A percentile compares a stretch with the other conserved stretches of the same genome.
Evolutionary conservation across 2,329 filamentous ascomycete genomes (phyloP).

Genomic region (Paramyrothecium sp.): DNA sequence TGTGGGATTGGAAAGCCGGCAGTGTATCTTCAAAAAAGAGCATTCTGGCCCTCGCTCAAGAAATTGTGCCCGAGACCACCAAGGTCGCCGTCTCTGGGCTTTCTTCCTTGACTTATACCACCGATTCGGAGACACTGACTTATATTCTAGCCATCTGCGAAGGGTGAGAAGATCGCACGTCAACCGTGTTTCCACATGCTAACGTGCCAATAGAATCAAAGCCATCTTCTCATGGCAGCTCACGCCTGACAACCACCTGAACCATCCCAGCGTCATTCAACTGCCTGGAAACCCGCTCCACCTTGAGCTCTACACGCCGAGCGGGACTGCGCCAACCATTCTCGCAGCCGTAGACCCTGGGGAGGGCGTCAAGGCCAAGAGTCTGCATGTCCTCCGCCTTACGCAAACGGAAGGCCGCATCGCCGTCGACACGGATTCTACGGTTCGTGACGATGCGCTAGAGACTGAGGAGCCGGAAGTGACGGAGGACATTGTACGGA

Average conservation of each 20-base stretch:
- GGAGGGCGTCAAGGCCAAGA: conserved; percentile 22
- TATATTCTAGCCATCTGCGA: conserved; percentile 54
- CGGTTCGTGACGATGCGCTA: conserved; percentile 19
- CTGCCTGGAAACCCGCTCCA: conserved; percentile 67
- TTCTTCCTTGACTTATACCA: conserved; percentile 29
- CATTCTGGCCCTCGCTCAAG: conserved; percentile 43
- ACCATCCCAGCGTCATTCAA: conserved; percentile 44
- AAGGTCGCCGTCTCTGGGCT: conserved; percentile 49
- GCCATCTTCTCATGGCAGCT: conserved; percentile 68
- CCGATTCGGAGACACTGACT: conserved; percentile 21
- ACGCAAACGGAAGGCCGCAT: conserved; percentile 29
- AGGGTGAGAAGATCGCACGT: conserved; percentile 43
- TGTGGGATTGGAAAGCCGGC: conserved; percentile 77
- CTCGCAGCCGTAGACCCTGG: conserved; percentile 39
- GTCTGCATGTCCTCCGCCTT: conserved; percentile 28
- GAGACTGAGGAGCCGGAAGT: conserved; percentile 31
- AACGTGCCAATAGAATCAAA: conserved; percentile 42
- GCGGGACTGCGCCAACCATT: conserved; percentile 24
- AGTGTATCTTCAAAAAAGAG: conserved; percentile 53
- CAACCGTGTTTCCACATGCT: conserved; percentile 3
- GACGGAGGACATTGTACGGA: conserved; percentile 34
- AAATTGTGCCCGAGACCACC: conserved; percentile 30
- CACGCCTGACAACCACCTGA: conserved; percentile 43
- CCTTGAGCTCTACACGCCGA: conserved; percentile 28
- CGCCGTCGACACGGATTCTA: conserved; percentile 21